phyloP scores from a whole-genome alignment of 768 basidiomycete genomes.

The Kwoniella dejecticola region DNA sequence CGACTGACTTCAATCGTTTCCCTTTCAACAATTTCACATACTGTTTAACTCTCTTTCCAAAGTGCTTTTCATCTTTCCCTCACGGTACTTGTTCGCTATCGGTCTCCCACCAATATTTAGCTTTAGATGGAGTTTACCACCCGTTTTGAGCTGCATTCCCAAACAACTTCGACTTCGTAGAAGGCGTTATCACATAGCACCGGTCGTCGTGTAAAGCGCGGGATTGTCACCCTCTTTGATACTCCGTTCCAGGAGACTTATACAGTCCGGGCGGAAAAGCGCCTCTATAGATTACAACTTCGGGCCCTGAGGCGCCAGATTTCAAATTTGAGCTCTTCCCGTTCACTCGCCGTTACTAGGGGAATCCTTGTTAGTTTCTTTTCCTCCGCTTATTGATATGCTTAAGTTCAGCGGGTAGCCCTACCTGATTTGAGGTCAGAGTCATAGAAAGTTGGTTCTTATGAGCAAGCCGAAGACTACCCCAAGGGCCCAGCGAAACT shows the following conservation, averaged over 20 bases:
- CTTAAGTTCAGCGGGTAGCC: conserved; percentile 85
- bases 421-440: conserved; percentile 77
- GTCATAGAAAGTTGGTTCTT: conserved; percentile 45
- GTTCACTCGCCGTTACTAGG: conserved; percentile 85
- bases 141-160: conserved; percentile 81
- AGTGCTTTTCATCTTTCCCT: conserved; percentile 82
- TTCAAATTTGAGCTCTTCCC: conserved; percentile 82
- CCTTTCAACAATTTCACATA: conserved; percentile 80
- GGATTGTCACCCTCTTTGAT: conserved; percentile 61
- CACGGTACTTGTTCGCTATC: conserved; percentile 81
- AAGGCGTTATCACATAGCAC: conserved; percentile 71
- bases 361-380: conserved; percentile 90
- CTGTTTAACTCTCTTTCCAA: conserved; percentile 79
- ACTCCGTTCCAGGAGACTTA: conserved; percentile 78
- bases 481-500: conserved; percentile 51
- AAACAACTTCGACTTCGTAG: conserved; percentile 83
- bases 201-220: conserved; percentile 66
- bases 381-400: conserved; percentile 88
- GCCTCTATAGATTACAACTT: conserved; percentile 80
- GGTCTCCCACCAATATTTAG: conserved; percentile 80
- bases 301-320: conserved; percentile 67
- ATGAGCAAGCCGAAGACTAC: conserved; percentile 19
- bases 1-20: conserved; percentile 74
- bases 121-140: conserved; percentile 84
- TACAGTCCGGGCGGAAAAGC: conserved; percentile 71